Base-by-base conservation (phyloP, 2,329 filamentous ascomycete genomes). In the Endoconidiophora polonica region DNA sequence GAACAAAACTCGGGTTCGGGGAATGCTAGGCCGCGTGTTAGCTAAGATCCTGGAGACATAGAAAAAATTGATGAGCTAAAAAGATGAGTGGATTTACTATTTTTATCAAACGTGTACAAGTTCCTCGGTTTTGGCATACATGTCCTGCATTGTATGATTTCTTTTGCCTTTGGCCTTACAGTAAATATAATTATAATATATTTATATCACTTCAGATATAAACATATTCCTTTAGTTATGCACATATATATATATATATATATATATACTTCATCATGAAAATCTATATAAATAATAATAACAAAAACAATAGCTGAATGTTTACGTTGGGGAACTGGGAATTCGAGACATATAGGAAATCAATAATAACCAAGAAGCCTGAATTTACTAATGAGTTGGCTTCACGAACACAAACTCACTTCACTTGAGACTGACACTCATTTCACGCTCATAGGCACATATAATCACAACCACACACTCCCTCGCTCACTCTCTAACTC, bases 21-120 rank as follows among this genome's bases (percentile, higher is more conserved):
- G 83, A 4, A 73, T 86, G 42, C 65, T 86, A 54, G 83, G 83
- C 5, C 71, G 66, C 18, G 59, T 87, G 23, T 57, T 83, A 52
- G 64, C 62, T 12, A 66, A 64, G 54, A 71, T 79, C 5, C 60
- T 79, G 53, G 61, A 63, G 44, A 57, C 57, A 49, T 66, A 58
- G 56, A 46, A n/a, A 38, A 18, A 18, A 18, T 18, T 18, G 16
- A 18, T 18, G 16, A 44, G 29, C 18, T 10, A 26, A 26, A 10
- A 45, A 45, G 14, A 10, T 3, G 6, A 12, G 29, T 33, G 12
- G 29, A 12, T 33, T 2, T 9, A 33, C 29, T 29, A 7, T 10
- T 33, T 33, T 33, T 33, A 18, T 33, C 29, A 2, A 7, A 3
- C 12, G 9, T 33, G 9, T 33, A 33, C 29, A 33, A 33, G 6